Conservation (phyloP, 257 asterid genomes). For the Nicotiana sylvestris region DNA sequence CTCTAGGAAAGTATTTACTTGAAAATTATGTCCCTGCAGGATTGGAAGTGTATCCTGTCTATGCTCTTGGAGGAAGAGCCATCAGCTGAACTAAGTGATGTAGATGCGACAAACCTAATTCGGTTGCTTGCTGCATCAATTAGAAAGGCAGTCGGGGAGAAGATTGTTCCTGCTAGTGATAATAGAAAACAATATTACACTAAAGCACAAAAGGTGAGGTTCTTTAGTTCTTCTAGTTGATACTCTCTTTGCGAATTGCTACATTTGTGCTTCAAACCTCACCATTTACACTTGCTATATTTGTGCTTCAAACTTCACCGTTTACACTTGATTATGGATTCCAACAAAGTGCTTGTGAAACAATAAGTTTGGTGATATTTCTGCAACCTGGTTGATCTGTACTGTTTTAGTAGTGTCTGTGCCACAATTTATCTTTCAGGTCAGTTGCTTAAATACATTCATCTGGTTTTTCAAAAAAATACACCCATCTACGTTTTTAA, state of each 20-base stretch:
- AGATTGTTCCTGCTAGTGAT: slow-evolving; percentile 88
- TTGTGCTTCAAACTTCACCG: not conserved
- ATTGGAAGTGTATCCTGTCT: slow-evolving; percentile 81
- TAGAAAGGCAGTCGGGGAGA: slow-evolving; percentile 95
- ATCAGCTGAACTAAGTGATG: slow-evolving; percentile 74
- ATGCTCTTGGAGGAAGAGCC: slow-evolving; percentile 85
- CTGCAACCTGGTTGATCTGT: not conserved
- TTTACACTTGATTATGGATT: not conserved
- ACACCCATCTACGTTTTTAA: not conserved
- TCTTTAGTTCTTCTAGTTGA: not conserved
- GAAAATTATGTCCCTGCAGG: slow-evolving; percentile 46
- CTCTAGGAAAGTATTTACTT: not conserved
- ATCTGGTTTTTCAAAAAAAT: not conserved
- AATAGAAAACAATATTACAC: slow-evolving; percentile 66
- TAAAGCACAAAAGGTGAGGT: slow-evolving; percentile 75
- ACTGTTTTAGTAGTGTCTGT: slow-evolving; percentile 4
- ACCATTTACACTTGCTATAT: not conserved
- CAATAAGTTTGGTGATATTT: not conserved
- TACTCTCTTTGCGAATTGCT: not conserved
- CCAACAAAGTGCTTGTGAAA: not conserved
- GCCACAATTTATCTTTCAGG: not conserved
- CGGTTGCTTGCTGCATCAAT: slow-evolving; percentile 82
- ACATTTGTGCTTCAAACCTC: not conserved
- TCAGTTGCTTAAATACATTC: not conserved
- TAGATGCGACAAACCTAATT: slow-evolving; percentile 84